Conservation (phyloP, 495 filamentous ascomycete genomes). For the Hypomontagnella submonticulosa region DNA sequence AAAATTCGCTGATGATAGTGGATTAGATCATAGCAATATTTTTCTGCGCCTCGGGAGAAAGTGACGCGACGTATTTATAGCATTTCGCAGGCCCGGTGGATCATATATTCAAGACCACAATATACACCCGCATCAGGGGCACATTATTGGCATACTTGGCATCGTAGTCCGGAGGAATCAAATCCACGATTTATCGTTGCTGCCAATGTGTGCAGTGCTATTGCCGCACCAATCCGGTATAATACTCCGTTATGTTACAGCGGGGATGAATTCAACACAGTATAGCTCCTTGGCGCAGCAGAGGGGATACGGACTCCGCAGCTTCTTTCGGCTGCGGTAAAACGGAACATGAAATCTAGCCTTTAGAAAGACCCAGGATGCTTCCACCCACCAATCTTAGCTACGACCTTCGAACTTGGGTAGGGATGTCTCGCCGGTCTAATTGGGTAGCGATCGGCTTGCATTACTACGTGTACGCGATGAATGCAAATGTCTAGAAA, state of each 20-base stretch:
- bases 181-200: conserved; percentile 25
- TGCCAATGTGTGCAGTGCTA: conserved; percentile 10
- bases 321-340: conserved; percentile 3
- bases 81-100: not conserved
- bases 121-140: conserved; percentile 5
- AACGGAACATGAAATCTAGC: too few relatives aligned
- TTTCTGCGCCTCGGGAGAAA: not conserved
- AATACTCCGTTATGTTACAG: not conserved
- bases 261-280: conserved; percentile 8
- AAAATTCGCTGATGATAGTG: not conserved
- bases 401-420: too few relatives aligned
- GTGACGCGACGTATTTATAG: conserved; percentile 9
- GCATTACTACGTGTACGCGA: too few relatives aligned
- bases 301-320: conserved; percentile 15
- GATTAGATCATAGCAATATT: not conserved
- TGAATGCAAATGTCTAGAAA: too few relatives aligned
- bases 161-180: conserved; percentile 20
- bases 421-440: too few relatives aligned
- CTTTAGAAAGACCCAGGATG: not conserved
- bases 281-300: conserved; percentile 7
- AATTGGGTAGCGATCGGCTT: too few relatives aligned
- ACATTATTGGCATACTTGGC: conserved; percentile 27
- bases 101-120: not conserved
- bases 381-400: not conserved
- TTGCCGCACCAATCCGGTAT: conserved; percentile 24